Conservation (phyloP, 139 green algal species). For the Tetraselmis chui region DNA sequence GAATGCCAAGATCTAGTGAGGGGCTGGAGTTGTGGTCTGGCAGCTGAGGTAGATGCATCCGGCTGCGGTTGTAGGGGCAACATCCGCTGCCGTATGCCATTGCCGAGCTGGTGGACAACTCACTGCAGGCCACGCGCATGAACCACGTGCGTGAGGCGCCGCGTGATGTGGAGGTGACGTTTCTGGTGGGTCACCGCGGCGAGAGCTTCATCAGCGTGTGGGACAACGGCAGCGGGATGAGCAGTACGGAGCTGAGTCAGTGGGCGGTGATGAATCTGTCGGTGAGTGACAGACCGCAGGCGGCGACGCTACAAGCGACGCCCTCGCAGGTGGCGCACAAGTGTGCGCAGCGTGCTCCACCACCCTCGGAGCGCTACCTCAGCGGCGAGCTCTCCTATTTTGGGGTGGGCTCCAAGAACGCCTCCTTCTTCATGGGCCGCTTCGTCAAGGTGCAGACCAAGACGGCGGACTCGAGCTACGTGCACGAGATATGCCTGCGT, state of each 20-base stretch:
- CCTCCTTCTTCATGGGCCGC: constrained; percentile 67
- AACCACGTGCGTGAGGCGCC: neutral
- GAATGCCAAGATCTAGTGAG: too few relatives aligned
- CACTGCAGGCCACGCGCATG: constrained; percentile 46
- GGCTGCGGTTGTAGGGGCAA: too few relatives aligned
- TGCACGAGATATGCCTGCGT: constrained; percentile 56
- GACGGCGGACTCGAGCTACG: constrained; percentile 22
- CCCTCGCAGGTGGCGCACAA: neutral
- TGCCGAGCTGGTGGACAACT: constrained; percentile 77
- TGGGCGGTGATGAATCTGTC: constrained; percentile 82
- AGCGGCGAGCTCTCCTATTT: constrained; percentile 72
- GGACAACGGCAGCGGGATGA: constrained; percentile 73
- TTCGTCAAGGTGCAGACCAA: constrained; percentile 58
- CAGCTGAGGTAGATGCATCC: too few relatives aligned
- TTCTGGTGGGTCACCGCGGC: neutral
- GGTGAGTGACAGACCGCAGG: constrained; percentile 54
- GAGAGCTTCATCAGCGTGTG: constrained; percentile 47
- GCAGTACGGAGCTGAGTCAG: constrained; percentile 51
- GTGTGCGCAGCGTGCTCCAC: neutral
- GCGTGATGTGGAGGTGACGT: neutral
- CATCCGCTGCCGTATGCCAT: constrained; percentile 71
- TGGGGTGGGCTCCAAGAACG: constrained; percentile 74
- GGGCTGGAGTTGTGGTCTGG: too few relatives aligned
- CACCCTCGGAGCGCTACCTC: constrained; percentile 44
- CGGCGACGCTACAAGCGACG: neutral